Percentiles rank a stretch among this genome's conserved stretches.
phyloP scores from a whole-genome alignment of 306 rosid species.

The Psophocarpus tetragonolobus region DNA sequence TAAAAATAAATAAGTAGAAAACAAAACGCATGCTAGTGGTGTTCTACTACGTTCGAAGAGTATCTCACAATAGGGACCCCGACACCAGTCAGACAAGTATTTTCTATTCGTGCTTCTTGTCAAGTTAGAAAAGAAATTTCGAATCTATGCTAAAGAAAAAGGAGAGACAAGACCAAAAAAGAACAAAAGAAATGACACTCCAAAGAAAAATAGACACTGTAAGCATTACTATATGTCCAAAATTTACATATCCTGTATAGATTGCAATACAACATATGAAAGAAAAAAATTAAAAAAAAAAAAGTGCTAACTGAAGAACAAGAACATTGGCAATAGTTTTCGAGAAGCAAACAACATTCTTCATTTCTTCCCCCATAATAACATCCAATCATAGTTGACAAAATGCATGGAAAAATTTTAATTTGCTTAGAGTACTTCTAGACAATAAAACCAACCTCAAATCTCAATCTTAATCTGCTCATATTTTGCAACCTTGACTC shows the following conservation, averaged over 20 bases:
- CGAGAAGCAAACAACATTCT: background rate
- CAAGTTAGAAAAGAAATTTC: background rate
- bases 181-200: slow-evolving; percentile 2
- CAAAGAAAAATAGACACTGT: background rate
- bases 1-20: background rate
- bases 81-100: background rate
- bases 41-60: background rate
- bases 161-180: background rate
- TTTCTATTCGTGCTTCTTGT: background rate
- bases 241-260: slow-evolving; percentile 36
- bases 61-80: background rate
- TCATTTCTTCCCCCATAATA: background rate
- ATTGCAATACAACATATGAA: slow-evolving; percentile 23
- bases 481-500: slow-evolving; percentile 23
- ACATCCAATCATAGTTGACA: slow-evolving; percentile 32
- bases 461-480: background rate
- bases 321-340: slow-evolving; percentile 5
- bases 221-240: slow-evolving; percentile 33
- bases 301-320: background rate
- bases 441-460: slow-evolving; percentile 3
- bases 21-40: background rate
- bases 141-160: slow-evolving; percentile 4
- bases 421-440: slow-evolving; percentile 2
- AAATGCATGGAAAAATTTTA: slow-evolving; percentile 27
- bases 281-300: background rate